A percentile compares a stretch with the other conserved stretches of the same genome.
Evolutionary conservation across 306 rosid species (phyloP).

Genomic region (Leucaena leucocephala): DNA sequence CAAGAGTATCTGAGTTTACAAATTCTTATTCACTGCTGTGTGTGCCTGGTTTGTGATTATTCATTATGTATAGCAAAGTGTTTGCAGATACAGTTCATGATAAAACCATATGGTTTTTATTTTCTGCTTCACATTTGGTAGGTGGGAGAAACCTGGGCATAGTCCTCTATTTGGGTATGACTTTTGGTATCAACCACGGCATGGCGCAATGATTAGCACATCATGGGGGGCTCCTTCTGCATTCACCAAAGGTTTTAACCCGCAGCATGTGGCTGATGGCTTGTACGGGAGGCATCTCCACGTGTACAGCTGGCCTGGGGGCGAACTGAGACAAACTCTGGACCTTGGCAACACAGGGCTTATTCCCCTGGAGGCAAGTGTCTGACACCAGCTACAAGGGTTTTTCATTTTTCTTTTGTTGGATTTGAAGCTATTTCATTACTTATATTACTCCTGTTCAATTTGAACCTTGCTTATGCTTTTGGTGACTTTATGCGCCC

Average conservation of each 20-base stretch:
- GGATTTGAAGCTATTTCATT: neutral
- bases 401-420: neutral
- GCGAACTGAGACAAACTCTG: conserved; percentile 87
- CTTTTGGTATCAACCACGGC: conserved; percentile 96
- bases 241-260: conserved; percentile 79
- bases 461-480: neutral
- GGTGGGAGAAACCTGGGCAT: conserved; percentile 98
- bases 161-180: conserved; percentile 93
- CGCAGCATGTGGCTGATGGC: conserved; percentile 78
- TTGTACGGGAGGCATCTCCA: conserved; percentile 84
- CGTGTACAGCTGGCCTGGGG: conserved; percentile 92
- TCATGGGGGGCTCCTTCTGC: conserved; percentile 99
- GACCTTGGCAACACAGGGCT: conserved; percentile 90
- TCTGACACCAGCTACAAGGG: conserved; percentile 8
- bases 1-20: neutral
- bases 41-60: neutral
- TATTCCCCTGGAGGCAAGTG: conserved; percentile 78
- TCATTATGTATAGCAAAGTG: neutral
- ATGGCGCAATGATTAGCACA: conserved; percentile 89
- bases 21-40: neutral
- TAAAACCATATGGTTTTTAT: conserved; percentile 23
- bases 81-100: neutral
- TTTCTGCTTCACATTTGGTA: conserved; percentile 32
- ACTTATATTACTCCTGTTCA: conserved; percentile 18
- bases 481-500: conserved; percentile 17